phyloP scores from a whole-genome alignment of 164 flowering plant species.

The Nymphaea colorata region DNA sequence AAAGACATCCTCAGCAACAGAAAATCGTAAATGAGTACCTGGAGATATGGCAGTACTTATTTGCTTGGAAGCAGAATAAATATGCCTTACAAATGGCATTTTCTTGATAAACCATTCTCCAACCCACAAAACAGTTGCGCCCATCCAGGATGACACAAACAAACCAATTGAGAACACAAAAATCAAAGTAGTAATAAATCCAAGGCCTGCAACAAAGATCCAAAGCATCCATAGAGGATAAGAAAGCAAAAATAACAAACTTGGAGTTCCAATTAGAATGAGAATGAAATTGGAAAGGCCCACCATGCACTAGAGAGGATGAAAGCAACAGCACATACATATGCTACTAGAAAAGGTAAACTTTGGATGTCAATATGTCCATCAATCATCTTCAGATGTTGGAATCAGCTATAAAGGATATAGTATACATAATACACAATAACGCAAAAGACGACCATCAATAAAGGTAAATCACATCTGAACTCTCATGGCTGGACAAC shows the following conservation, averaged over 20 bases:
- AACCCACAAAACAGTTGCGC: constrained; percentile 63
- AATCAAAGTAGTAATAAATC: constrained; percentile 66
- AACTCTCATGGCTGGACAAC: too few relatives aligned
- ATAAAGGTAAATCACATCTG: too few relatives aligned
- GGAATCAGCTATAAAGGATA: too few relatives aligned
- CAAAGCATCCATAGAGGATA: not conserved
- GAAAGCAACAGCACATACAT: not conserved
- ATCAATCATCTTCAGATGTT: too few relatives aligned
- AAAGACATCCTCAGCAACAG: not conserved
- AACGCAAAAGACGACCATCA: too few relatives aligned
- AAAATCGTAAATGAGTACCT: constrained; percentile 24
- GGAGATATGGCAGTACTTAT: constrained; percentile 84
- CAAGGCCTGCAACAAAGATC: constrained; percentile 54
- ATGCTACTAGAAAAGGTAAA: not conserved
- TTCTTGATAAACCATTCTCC: constrained; percentile 83
- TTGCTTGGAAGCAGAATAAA: constrained; percentile 87
- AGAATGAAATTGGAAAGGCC: too few relatives aligned
- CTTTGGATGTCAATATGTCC: too few relatives aligned
- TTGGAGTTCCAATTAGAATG: not conserved
- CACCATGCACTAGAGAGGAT: not conserved
- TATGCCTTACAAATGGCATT: constrained; percentile 73
- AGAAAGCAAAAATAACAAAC: not conserved
- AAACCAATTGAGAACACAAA: constrained; percentile 74
- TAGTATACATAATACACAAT: too few relatives aligned
- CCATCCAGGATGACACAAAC: constrained; percentile 89